Evolutionary conservation across 192 early-diverging fungal genomes (phyloP).

Genomic region (Mortierella antarctica): DNA sequence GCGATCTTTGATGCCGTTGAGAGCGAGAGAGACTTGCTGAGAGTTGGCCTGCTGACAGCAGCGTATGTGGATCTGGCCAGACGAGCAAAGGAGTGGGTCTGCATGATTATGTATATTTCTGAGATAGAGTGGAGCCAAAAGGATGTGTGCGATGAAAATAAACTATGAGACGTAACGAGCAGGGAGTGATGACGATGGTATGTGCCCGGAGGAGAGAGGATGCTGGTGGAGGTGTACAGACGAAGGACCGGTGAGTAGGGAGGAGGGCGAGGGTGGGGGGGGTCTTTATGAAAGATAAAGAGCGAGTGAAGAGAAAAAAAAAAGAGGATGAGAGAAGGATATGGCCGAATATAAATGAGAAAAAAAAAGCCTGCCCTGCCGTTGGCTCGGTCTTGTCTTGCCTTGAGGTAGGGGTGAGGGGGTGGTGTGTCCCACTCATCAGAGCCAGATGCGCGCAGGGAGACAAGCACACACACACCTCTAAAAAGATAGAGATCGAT

Average conservation of each 20-base stretch:
- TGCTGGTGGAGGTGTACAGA: background rate
- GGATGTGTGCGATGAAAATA: constrained; percentile 1
- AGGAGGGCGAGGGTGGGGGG: too few species aligned
- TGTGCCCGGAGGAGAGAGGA: constrained; percentile 1
- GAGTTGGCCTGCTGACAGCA: constrained; percentile 14
- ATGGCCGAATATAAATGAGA: constrained; percentile 9
- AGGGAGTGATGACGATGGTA: background rate
- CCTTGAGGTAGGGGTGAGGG: too few species aligned
- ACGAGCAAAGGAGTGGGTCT: constrained; percentile 40
- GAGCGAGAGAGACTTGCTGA: constrained; percentile 14
- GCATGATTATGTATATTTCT: constrained; percentile 14
- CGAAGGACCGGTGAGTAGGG: background rate
- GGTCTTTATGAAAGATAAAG: background rate
- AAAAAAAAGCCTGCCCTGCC: background rate
- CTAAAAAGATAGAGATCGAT: too few species aligned
- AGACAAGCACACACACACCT: too few species aligned
- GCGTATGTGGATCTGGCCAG: constrained; percentile 41
- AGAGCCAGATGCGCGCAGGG: too few species aligned
- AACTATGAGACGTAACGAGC: constrained; percentile 3
- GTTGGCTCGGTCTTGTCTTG: too few species aligned
- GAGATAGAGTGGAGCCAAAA: background rate
- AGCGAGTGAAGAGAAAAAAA: background rate
- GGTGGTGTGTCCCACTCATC: too few species aligned
- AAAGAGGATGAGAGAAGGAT: constrained; percentile 2
- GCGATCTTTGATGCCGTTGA: constrained; percentile 31